phyloP scores from a whole-genome alignment of 148 eudicot species.

The Suaeda aralocaspica region DNA sequence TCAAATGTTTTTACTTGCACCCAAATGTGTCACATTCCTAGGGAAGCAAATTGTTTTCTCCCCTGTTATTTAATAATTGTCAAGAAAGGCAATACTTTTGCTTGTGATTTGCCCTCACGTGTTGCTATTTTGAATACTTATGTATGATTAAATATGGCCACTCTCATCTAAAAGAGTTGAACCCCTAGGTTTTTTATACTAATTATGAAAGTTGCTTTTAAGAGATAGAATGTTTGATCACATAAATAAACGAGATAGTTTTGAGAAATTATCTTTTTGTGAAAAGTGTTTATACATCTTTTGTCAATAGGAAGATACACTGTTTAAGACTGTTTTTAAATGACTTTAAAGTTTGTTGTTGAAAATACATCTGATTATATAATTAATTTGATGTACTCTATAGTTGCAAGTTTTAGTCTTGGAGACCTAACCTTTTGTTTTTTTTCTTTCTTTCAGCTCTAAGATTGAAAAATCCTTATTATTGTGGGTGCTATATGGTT shows the following conservation, averaged over 20 bases:
- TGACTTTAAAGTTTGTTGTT: too few relatives aligned
- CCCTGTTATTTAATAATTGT: conserved; percentile 9
- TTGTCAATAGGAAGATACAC: not conserved
- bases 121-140: not conserved
- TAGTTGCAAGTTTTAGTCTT: not conserved
- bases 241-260: not conserved
- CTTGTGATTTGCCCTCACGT: conserved; percentile 8
- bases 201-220: not conserved
- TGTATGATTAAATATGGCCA: not conserved
- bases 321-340: not conserved
- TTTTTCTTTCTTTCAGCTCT: not conserved
- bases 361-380: not conserved
- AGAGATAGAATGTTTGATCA: not conserved
- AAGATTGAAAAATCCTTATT: not conserved
- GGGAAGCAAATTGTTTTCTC: conserved; percentile 5
- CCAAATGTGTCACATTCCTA: conserved; percentile 11
- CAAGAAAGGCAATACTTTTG: conserved; percentile 2
- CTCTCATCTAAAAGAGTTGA: not conserved
- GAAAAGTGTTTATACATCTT: not conserved
- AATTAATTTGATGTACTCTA: too few relatives aligned
- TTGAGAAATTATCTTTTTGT: not conserved
- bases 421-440: not conserved
- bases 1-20: not conserved
- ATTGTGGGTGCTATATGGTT: too few relatives aligned
- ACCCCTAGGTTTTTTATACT: not conserved